Conservation (phyloP, 148 eudicot species). For the Vaccinium darrowii region DNA sequence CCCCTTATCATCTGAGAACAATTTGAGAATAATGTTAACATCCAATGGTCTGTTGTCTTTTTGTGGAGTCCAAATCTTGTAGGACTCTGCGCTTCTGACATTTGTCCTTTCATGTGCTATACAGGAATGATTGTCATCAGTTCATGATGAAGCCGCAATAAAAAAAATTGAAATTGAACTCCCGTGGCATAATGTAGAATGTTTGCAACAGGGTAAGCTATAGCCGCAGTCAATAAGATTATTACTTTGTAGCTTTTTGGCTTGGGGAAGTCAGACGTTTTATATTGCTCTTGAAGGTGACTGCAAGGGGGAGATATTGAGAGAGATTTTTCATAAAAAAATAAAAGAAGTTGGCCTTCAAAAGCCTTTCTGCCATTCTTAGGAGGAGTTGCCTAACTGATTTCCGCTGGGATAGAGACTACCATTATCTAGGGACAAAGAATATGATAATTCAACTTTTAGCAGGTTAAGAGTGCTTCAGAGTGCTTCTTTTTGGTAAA, state of each 20-base stretch:
- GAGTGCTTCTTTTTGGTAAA: constrained; percentile 9
- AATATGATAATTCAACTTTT: constrained; percentile 12
- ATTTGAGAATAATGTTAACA: background rate
- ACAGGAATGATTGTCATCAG: background rate
- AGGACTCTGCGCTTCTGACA: background rate
- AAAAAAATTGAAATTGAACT: background rate
- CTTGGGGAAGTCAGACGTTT: background rate
- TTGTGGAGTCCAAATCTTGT: background rate
- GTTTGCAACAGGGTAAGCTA: background rate
- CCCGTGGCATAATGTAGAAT: background rate
- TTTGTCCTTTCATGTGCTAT: background rate
- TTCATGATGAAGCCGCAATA: background rate
- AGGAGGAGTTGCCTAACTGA: background rate
- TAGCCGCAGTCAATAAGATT: background rate
- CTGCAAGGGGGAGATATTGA: background rate
- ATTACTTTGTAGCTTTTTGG: constrained; percentile 9
- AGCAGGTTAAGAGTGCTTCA: constrained; percentile 6
- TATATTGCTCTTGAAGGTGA: background rate
- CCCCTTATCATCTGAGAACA: background rate
- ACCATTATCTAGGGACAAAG: constrained; percentile 17
- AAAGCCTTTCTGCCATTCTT: constrained; percentile 2
- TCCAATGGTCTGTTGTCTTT: background rate
- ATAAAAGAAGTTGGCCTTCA: background rate
- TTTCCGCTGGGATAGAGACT: constrained; percentile 12
- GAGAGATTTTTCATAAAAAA: background rate